Percentiles rank a stretch among this genome's conserved stretches.
These are phyloP conservation scores for Rhizopus arrhizus DNA, from an alignment of 371 early-diverging fungal species.

Conservation along the genomic window DNA sequence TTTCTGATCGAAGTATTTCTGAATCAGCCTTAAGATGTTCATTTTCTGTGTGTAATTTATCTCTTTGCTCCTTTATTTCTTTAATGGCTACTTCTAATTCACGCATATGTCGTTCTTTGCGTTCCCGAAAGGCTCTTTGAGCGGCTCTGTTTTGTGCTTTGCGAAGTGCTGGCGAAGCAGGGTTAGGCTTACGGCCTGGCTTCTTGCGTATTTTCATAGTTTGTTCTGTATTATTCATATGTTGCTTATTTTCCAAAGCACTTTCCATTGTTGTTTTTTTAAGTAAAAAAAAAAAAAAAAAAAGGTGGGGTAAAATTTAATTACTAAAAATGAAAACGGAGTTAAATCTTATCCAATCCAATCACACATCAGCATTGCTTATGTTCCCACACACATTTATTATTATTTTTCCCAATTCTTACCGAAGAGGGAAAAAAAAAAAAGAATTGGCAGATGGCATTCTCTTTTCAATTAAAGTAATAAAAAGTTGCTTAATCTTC, in stretches of 20 bases:
- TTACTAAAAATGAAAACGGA: constrained; percentile 1
- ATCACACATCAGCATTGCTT: neutral
- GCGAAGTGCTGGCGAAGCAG: constrained; percentile 69
- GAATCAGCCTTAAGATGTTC: constrained; percentile 53
- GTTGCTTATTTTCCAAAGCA: neutral
- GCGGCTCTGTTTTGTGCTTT: constrained; percentile 85
- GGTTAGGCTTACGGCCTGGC: constrained; percentile 85
- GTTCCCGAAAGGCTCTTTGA: constrained; percentile 80
- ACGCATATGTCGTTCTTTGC: constrained; percentile 73
- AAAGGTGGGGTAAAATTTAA: constrained; percentile 3
- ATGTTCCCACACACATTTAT: neutral
- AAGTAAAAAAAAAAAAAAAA: constrained; percentile 7
- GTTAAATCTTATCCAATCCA: neutral
- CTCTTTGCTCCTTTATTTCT: constrained; percentile 60
- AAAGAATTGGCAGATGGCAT: too few relatives aligned
- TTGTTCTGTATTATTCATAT: constrained; percentile 8
- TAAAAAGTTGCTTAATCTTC: too few relatives aligned
- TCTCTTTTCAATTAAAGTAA: neutral
- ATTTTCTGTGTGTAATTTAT: constrained; percentile 51
- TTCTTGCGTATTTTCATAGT: constrained; percentile 64
- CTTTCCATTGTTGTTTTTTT: neutral
- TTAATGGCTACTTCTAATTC: constrained; percentile 69
- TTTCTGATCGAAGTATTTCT: constrained; percentile 64
- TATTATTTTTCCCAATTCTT: neutral
- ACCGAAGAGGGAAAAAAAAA: neutral